Evolutionary conservation across 257 asterid species (phyloP), one percentile per base, ranked within the genome.

Genomic region (Marsdenia floribunda): DNA sequence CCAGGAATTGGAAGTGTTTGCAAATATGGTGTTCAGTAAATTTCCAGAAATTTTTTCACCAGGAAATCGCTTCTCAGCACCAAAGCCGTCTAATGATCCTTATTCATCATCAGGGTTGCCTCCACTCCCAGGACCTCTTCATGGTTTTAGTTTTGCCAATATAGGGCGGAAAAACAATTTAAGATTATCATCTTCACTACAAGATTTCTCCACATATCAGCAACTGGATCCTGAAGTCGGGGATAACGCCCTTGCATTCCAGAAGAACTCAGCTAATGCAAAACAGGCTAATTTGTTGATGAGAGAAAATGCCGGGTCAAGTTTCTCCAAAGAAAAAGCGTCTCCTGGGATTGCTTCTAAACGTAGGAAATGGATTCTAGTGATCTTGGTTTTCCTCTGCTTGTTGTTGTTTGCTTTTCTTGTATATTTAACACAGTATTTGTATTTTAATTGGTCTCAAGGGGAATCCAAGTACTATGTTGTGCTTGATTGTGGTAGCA

Each of bases 401-500:
- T 82, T 95, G 71, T 75, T 95, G 64, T 50, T 92, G 70, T 67
- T 91, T 66, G 76, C 88, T 64, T 86, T 83, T 77, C 83, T 91
- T 81, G 78, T 89, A 74, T 84, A 85, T 58, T 83, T 80, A 29
- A 50, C 86, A 64, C 76, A 76, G 42, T 82, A 83, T 74, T 82
- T 86, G 35, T 91, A 87, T 83, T 82, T 88, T 50, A 83, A 79
- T 81, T 92, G 92, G 92, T 87, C 88, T 26, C 81, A 67, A 19
- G 96, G 90, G 61, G 68, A 80, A 35, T 77, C 97, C 59, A 89
- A 87, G 81, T 92, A 78, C 80, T 95, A 87, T 74, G 91, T 95
- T 61, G 98, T 92, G 76, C 88, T 95, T 75, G 98, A 95, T 80
- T 91, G 99, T 80, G 99, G 99, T 68, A 95, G 99, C 86, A 95